A percentile compares a stretch with the other conserved stretches of the same genome.
phyloP scores from a whole-genome alignment of 2,329 filamentous ascomycete species.

The Ascochyta koolunga region DNA sequence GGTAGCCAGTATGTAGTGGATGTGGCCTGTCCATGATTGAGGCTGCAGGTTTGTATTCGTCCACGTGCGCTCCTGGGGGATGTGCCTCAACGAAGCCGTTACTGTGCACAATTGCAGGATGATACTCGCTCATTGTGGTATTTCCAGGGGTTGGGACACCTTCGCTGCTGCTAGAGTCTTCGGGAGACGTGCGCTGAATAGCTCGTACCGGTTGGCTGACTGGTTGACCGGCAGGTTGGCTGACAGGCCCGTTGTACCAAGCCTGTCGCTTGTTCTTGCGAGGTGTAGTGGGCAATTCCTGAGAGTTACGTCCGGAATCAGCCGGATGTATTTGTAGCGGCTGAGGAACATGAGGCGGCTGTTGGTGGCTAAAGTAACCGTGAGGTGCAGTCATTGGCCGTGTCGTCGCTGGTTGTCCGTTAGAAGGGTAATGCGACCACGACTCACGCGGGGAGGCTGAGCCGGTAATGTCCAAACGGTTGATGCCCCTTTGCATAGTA shows the following conservation, averaged over 20 bases:
- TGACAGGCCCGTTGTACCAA: slow-evolving; percentile 69
- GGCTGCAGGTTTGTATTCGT: slow-evolving; percentile 48
- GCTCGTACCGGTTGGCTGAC: slow-evolving; percentile 27
- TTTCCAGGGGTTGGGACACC: slow-evolving; percentile 60
- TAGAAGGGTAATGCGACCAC: slow-evolving; percentile 42
- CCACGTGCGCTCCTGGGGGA: slow-evolving; percentile 46
- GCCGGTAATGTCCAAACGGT: slow-evolving; percentile 67
- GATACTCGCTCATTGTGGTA: slow-evolving; percentile 56
- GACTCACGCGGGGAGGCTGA: slow-evolving; percentile 46
- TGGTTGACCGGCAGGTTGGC: slow-evolving; percentile 44
- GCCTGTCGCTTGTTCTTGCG: slow-evolving; percentile 70
- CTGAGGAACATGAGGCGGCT: slow-evolving; percentile 27
- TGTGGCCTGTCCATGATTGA: slow-evolving; percentile 48
- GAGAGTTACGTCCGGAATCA: slow-evolving; percentile 47
- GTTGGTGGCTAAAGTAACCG: slow-evolving; percentile 41
- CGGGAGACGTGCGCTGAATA: slow-evolving; percentile 59
- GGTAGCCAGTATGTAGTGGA: slow-evolving; percentile 38
- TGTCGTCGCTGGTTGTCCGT: slow-evolving; percentile 25
- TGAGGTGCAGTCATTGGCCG: slow-evolving; percentile 49
- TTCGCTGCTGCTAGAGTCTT: slow-evolving; percentile 62
- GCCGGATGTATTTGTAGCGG: slow-evolving; percentile 36
- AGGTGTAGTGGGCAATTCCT: slow-evolving; percentile 55
- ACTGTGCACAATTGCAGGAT: slow-evolving; percentile 60
- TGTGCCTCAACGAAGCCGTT: slow-evolving; percentile 56
- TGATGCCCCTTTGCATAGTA: slow-evolving; percentile 69